A percentile compares a stretch with the other conserved stretches of the same genome.
Conservation (phyloP, 192 early-diverging fungal species). For the Piromyces finnis region DNA sequence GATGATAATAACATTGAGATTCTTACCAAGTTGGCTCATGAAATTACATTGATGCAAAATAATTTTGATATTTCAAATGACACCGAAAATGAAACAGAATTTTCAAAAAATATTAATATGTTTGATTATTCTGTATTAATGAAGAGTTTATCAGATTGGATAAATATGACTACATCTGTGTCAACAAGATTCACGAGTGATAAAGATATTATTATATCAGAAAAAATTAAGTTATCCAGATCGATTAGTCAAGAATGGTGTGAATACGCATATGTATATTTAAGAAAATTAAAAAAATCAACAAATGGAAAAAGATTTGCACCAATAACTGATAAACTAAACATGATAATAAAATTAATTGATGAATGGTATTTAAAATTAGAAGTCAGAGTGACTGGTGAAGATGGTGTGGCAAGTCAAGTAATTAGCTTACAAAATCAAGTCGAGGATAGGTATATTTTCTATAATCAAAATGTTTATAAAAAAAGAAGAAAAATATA, state of each 20-base stretch:
- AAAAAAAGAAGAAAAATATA: too few species aligned
- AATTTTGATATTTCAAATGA: slow-evolving; percentile 18
- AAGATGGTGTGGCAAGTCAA: slow-evolving; percentile 27
- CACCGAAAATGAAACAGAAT: slow-evolving; percentile 10
- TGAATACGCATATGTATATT: slow-evolving; percentile 16
- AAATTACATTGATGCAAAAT: slow-evolving; percentile 26
- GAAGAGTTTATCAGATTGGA: slow-evolving; percentile 26
- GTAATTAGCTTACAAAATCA: slow-evolving; percentile 36
- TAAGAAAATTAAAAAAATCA: slow-evolving; percentile 23
- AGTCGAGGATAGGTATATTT: slow-evolving; percentile 21
- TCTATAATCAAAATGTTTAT: too few species aligned
- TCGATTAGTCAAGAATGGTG: slow-evolving; percentile 24
- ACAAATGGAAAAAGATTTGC: slow-evolving; percentile 25
- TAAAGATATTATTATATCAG: slow-evolving; percentile 19
- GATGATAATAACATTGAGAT: slow-evolving; percentile 26
- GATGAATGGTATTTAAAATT: slow-evolving; percentile 32
- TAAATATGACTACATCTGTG: slow-evolving; percentile 19
- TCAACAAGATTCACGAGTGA: slow-evolving; percentile 30
- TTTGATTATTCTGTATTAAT: slow-evolving; percentile 18
- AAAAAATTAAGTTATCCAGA: slow-evolving; percentile 20
- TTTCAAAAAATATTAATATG: slow-evolving; percentile 22
- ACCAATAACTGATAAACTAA: slow-evolving; percentile 17
- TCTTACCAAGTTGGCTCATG: slow-evolving; percentile 22
- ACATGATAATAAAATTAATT: slow-evolving; percentile 14
- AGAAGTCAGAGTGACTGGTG: slow-evolving; percentile 22